Evolutionary conservation across 2,329 filamentous ascomycete genomes (phyloP).

Genomic region (Raffaelea albimanens): DNA sequence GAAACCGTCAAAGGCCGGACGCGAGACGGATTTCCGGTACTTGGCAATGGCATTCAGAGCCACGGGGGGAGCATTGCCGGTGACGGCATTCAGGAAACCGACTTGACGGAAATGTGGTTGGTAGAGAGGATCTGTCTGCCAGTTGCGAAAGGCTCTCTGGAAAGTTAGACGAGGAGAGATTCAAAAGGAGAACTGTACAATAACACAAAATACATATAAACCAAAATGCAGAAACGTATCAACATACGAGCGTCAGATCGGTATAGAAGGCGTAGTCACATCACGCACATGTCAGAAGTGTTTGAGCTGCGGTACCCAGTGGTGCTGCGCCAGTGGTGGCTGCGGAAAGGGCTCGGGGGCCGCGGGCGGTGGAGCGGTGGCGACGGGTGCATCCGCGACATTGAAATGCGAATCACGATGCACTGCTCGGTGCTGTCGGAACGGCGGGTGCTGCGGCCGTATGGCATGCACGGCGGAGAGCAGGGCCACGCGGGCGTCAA

Average conservation of each 20-base stretch:
- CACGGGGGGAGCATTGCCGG: constrained; percentile 35
- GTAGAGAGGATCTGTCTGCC: constrained; percentile 41
- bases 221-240: too few relatives aligned
- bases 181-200: background rate
- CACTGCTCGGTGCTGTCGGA: constrained; percentile 74
- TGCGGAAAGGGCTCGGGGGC: constrained; percentile 55
- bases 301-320: constrained; percentile 71
- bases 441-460: constrained; percentile 49
- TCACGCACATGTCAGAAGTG: too few relatives aligned
- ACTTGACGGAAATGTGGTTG: constrained; percentile 38
- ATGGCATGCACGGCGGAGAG: background rate
- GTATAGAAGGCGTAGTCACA: constrained; percentile 51
- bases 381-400: constrained; percentile 67
- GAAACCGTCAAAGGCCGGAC: constrained; percentile 28
- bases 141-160: constrained; percentile 40
- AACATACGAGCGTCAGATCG: constrained; percentile 32
- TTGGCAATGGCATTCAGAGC: constrained; percentile 21
- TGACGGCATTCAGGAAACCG: constrained; percentile 40
- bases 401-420: constrained; percentile 70
- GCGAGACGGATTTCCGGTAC: constrained; percentile 28
- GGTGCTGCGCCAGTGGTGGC: constrained; percentile 58
- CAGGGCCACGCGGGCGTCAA: background rate
- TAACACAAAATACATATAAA: constrained; percentile 10
- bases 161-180: background rate
- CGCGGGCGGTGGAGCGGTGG: constrained; percentile 58